phyloP scores from a whole-genome alignment of 2,329 filamentous ascomycete genomes.

The Pseudodiploospora longispora region DNA sequence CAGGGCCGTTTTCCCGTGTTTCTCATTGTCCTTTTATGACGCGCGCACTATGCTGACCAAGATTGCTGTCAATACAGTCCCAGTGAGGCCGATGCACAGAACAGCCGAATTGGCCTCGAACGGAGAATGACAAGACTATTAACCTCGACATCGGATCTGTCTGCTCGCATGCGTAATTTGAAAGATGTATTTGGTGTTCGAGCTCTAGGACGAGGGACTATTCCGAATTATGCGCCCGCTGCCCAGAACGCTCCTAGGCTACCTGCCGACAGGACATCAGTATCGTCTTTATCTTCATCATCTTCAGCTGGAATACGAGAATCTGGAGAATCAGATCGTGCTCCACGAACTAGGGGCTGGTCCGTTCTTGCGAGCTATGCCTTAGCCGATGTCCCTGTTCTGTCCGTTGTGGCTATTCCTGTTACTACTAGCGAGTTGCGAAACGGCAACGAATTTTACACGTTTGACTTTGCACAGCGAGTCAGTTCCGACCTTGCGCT shows the following conservation, averaged over 20 bases:
- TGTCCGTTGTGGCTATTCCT: slow-evolving; percentile 25
- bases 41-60: background rate
- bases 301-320: slow-evolving; percentile 1
- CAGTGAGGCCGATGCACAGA: slow-evolving; percentile 27
- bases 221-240: slow-evolving; percentile 9
- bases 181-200: slow-evolving; percentile 15
- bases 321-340: slow-evolving; percentile 3
- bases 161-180: slow-evolving; percentile 22
- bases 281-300: slow-evolving; percentile 7
- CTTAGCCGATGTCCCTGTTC: slow-evolving; percentile 21
- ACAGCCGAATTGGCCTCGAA: slow-evolving; percentile 25
- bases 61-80: slow-evolving; percentile 15
- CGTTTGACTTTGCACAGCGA: slow-evolving; percentile 19
- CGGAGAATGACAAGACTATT: slow-evolving; percentile 25
- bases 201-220: slow-evolving; percentile 8
- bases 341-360: slow-evolving; percentile 9
- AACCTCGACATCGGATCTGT: slow-evolving; percentile 25
- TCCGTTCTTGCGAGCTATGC: slow-evolving; percentile 22
- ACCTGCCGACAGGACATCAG: slow-evolving; percentile 9
- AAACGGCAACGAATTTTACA: slow-evolving; percentile 25
- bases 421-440: slow-evolving; percentile 21
- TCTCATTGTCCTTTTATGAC: background rate
- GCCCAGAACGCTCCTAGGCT: slow-evolving; percentile 8
- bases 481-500: slow-evolving; percentile 21
- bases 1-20: background rate